phyloP scores from a whole-genome alignment of 805 yeast species.

The Blastobotrys parvus region DNA sequence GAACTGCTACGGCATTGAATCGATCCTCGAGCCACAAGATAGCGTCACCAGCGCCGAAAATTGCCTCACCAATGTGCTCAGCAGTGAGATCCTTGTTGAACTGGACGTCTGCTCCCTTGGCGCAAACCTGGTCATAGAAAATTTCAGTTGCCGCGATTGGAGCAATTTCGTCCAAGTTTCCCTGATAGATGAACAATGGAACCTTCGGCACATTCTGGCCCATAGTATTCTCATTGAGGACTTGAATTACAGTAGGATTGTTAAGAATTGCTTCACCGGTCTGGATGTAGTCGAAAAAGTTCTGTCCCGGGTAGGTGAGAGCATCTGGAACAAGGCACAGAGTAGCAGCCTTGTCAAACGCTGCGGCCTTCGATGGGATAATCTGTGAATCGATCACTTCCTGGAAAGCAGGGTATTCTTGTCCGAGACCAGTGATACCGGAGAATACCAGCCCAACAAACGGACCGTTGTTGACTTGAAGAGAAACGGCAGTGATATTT shows the following conservation, averaged over 20 bases:
- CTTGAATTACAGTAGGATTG: slow-evolving; percentile 9
- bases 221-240: slow-evolving; percentile 15
- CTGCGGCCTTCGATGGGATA: not conserved
- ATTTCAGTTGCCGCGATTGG: not conserved
- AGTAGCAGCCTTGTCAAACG: slow-evolving; percentile 4
- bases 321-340: slow-evolving; percentile 11
- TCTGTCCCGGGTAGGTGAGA: slow-evolving; percentile 2
- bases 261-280: slow-evolving; percentile 14
- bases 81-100: not conserved
- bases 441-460: slow-evolving; percentile 20
- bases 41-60: slow-evolving; percentile 1
- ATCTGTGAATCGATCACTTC: slow-evolving; percentile 8
- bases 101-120: slow-evolving; percentile 1
- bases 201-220: slow-evolving; percentile 14
- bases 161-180: slow-evolving; percentile 17
- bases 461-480: slow-evolving; percentile 15
- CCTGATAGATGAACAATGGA: slow-evolving; percentile 21
- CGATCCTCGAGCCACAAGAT: slow-evolving; percentile 3
- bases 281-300: slow-evolving; percentile 16
- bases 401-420: slow-evolving; percentile 20
- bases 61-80: slow-evolving; percentile 1
- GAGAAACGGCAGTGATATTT: slow-evolving; percentile 13
- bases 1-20: slow-evolving; percentile 2
- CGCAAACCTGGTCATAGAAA: not conserved
- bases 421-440: slow-evolving; percentile 22